Evolutionary conservation across 2,329 filamentous ascomycete genomes (phyloP).

Genomic region (Aspergillus melleus): DNA sequence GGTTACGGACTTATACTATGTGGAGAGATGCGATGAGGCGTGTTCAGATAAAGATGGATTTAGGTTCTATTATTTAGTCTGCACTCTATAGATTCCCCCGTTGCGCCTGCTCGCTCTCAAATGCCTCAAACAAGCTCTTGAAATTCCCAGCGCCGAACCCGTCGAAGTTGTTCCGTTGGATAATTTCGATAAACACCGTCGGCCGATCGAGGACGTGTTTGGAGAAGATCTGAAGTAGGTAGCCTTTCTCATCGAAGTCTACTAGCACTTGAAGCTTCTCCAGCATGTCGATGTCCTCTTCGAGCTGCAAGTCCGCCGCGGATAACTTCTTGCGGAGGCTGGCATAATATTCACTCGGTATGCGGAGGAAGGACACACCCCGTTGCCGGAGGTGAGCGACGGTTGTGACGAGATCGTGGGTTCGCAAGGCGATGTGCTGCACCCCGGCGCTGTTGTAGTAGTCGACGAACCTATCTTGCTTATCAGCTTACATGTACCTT

Average conservation of each 20-base stretch:
- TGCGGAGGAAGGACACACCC: conserved; percentile 30
- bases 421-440: conserved; percentile 77
- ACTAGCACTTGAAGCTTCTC: conserved; percentile 78
- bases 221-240: conserved; percentile 71
- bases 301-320: conserved; percentile 55
- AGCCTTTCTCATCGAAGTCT: conserved; percentile 88
- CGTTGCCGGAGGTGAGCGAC: not conserved
- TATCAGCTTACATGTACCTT: conserved; percentile 2
- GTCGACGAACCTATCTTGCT: conserved; percentile 52
- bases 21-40: no score
- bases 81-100: not conserved
- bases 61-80: no score
- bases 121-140: conserved; percentile 83
- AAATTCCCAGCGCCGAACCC: conserved; percentile 93
- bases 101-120: not conserved
- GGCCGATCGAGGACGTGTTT: conserved; percentile 89
- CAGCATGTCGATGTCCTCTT: conserved; percentile 74
- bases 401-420: not conserved
- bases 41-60: no score
- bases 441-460: conserved; percentile 86
- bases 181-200: conserved; percentile 91
- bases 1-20: no score
- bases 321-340: conserved; percentile 69
- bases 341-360: conserved; percentile 79
- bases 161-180: conserved; percentile 82